Base-by-base conservation (phyloP, 2,329 filamentous ascomycete species). In the Furcasterigmium sp. region DNA sequence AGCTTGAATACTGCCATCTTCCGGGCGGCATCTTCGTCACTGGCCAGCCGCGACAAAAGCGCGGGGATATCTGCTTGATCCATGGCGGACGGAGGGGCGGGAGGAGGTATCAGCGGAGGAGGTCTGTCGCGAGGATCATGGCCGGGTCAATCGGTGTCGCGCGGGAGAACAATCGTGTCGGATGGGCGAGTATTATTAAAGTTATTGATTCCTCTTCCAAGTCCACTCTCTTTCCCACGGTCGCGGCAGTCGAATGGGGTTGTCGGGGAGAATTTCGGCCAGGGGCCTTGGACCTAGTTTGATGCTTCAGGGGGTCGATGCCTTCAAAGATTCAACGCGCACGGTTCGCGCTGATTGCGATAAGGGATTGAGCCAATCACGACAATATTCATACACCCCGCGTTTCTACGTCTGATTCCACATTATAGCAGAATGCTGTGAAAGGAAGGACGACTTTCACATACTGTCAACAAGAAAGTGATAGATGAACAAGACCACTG, bases 1-100 rank as follows among this genome's bases (percentile, higher is more conserved):
- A 98, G 81, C 70, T 96, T 96, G 78, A 98, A 98, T 48, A 94
- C 93, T 47, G 93, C 93, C 88, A 97, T 96, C 67, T 98, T 98
- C 59, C 91, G 88, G 54, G 88, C 84, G 44, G 88, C 91, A 73
- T 98, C 93, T 67, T 95, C 80, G 54, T 84, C 78, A 66, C 80
- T 83, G 32, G 76, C 71, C 48, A 84, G 70, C 52, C 80, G 79
- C 67, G 77, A 70, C 54, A 84, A 70, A 53, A 84, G 73, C 61
- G 76, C 75, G 39, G 80, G 80, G 53, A 84, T 80, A 54, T 84
- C 80, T 55, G 77, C 78, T 67, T 83, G 80, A 57, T 84, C 80
- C 80, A 84, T 80, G 49, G 50, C 56, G 47, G 39, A 36, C 29
- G 32, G 28, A 25, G 37, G 34, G 39, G 37, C 23, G 6, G 19